Evolutionary conservation across 495 filamentous ascomycete species (phyloP).

Genomic region (Trypethelium eluteriae): DNA sequence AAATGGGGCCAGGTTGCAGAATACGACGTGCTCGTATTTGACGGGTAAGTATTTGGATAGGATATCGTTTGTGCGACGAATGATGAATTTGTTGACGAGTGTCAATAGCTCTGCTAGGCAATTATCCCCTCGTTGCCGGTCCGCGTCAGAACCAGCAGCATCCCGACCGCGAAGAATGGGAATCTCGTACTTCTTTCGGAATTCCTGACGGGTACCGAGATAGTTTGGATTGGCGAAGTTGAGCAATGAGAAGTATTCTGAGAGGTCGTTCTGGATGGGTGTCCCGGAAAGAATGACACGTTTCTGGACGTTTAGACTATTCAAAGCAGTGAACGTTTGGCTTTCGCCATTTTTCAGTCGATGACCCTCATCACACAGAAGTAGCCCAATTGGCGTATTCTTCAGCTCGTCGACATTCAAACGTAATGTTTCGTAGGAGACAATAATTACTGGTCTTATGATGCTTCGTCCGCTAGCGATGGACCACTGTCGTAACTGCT

Average conservation of each 20-base stretch:
- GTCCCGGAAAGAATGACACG: constrained; percentile 95
- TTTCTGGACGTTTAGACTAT: constrained; percentile 79
- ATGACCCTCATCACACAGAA: constrained; percentile 98
- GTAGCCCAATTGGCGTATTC: constrained; percentile 77
- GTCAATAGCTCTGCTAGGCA: constrained; percentile 70
- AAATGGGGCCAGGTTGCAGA: constrained; percentile 91
- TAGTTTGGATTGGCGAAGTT: constrained; percentile 95
- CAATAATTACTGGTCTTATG: constrained; percentile 93
- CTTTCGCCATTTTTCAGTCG: constrained; percentile 97
- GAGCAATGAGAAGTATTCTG: constrained; percentile 92
- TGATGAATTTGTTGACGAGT: constrained; percentile 97
- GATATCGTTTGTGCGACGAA: constrained; percentile 95
- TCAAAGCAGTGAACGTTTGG: constrained; percentile 85
- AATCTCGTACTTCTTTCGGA: constrained; percentile 88
- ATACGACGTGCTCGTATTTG: constrained; percentile 99
- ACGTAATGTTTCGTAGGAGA: constrained; percentile 94
- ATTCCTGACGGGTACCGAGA: constrained; percentile 81
- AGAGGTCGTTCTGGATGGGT: constrained; percentile 95
- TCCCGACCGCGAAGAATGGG: constrained; percentile 91
- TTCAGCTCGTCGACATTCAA: constrained; percentile 83
- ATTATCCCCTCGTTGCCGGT: constrained; percentile 77
- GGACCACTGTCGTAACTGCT: constrained; percentile 90
- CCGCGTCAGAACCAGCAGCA: constrained; percentile 76
- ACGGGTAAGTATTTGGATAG: constrained; percentile 95
- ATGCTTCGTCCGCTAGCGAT: constrained; percentile 84